Evolutionary conservation across 345 rosid genomes (phyloP), one percentile per base, ranked within the genome.

Genomic region (Odontarrhena argentea): DNA sequence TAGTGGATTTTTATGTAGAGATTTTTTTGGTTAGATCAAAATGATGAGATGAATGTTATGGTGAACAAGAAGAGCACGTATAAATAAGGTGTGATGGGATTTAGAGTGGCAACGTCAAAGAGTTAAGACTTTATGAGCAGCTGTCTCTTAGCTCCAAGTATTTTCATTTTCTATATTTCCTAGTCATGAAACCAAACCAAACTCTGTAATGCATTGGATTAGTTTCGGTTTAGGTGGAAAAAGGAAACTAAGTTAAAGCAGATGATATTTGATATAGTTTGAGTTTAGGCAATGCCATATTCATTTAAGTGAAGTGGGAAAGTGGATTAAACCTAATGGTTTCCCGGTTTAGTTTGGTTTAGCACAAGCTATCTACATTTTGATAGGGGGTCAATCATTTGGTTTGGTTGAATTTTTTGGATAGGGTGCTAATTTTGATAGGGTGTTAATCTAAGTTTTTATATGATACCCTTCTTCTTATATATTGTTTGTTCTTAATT

Each of bases 41-140:
- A 73, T 58, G 49, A 57, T 57, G 61, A 65, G 76, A 65, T 73
- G 67, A 65, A 35, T 66, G 65, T 57, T 58, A 73, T 73, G 71
- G 66, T 58, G 67, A 73, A 38, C 60, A 73, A 73, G 71, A 58
- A 50, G 48, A 73, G 61, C 58, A 58, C 49, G 76, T 73, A 73
- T 73, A 65, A n/a, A 73, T 73, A 73, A 65, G 71, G 28, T 22
- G 45, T 51, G 55, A 59, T 35, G 67, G 40, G 60, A 35, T 50
- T 73, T 34, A 57, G 7, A 65, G 36, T 73, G 67, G 55, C 48
- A 65, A 73, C 67, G 59, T 73, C 76, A 59, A 73, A 51, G 55
- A 58, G 67, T 73, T 51, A 73, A 65, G n/a, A 44, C 25, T 47
- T 47, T 0, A 11, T 25, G 67, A 51, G 71, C 49, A 72, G 60